These are phyloP conservation scores for Dioscorea cayenensis DNA, from an alignment of 116 monocot genomes.

Conservation along the genomic window DNA sequence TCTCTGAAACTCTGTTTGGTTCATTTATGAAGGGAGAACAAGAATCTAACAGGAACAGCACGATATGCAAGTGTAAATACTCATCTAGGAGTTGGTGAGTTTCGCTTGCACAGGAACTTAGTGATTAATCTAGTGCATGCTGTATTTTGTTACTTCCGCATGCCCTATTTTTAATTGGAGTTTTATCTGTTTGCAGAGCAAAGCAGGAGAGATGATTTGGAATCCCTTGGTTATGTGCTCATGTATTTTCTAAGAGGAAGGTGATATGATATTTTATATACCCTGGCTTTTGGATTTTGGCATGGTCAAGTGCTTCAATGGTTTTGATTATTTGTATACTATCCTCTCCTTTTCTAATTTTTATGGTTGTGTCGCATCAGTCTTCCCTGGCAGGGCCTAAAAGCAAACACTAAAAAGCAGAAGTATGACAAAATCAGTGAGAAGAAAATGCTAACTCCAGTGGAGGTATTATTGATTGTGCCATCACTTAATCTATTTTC, in stretches of 20 bases:
- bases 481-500: not conserved
- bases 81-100: constrained; percentile 68
- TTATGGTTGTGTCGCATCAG: constrained; percentile 25
- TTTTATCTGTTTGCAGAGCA: constrained; percentile 49
- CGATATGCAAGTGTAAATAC: constrained; percentile 68
- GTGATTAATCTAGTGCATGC: constrained; percentile 7
- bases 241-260: constrained; percentile 95
- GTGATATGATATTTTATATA: constrained; percentile 13
- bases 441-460: constrained; percentile 90
- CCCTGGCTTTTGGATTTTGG: not conserved
- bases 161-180: constrained; percentile 1
- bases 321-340: not conserved
- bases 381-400: constrained; percentile 92
- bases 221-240: constrained; percentile 85
- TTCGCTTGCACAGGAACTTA: not conserved
- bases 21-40: constrained; percentile 39
- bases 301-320: not conserved
- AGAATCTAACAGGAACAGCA: constrained; percentile 67
- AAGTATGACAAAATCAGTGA: constrained; percentile 96
- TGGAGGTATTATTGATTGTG: constrained; percentile 45
- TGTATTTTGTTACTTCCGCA: not conserved
- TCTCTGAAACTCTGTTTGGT: not conserved
- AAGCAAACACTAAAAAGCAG: constrained; percentile 90
- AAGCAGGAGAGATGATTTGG: constrained; percentile 89
- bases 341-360: not conserved